Percentiles rank a stretch among this genome's conserved stretches.
Conservation (phyloP, 1,284 basidiomycete species). For the Leccinum colubrinum region DNA sequence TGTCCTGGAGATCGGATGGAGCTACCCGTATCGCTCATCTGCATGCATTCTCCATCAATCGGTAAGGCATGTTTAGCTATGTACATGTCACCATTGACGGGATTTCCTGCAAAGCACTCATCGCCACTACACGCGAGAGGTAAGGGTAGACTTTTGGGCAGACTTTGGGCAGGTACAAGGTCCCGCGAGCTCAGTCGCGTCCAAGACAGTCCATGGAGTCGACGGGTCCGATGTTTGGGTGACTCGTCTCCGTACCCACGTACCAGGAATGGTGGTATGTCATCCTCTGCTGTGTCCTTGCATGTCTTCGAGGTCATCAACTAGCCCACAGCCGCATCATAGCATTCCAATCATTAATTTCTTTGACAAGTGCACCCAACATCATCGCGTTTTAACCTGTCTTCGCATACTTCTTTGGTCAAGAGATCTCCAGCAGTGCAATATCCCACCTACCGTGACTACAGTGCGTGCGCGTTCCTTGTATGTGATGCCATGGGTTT, state of each 20-base stretch:
- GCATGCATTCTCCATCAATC: slow-evolving; percentile 35
- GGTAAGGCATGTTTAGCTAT: slow-evolving; percentile 34
- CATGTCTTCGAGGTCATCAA: slow-evolving; percentile 20
- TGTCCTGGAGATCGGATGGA: slow-evolving; percentile 74
- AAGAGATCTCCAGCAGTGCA: neutral
- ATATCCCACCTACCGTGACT: slow-evolving; percentile 19
- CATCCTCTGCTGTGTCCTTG: slow-evolving; percentile 11
- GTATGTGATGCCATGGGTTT: neutral
- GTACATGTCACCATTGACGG: slow-evolving; percentile 11
- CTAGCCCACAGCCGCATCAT: neutral
- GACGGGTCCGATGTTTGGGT: too few relatives aligned
- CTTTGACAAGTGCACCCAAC: slow-evolving; percentile 13
- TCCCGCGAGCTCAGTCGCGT: too few relatives aligned
- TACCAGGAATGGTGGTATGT: too few relatives aligned
- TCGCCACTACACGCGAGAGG: slow-evolving; percentile 29
- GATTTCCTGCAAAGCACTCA: slow-evolving; percentile 29
- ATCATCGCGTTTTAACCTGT: slow-evolving; percentile 20
- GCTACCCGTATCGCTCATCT: slow-evolving; percentile 46
- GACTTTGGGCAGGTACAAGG: too few relatives aligned
- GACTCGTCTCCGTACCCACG: too few relatives aligned
- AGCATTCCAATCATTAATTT: slow-evolving; percentile 1
- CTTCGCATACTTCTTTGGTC: slow-evolving; percentile 12
- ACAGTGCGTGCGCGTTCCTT: slow-evolving; percentile 13
- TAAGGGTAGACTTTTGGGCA: too few relatives aligned
- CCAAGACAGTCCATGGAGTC: too few relatives aligned